Base-by-base conservation (phyloP, 371 early-diverging fungal genomes). In the Smittium mucronatum region DNA sequence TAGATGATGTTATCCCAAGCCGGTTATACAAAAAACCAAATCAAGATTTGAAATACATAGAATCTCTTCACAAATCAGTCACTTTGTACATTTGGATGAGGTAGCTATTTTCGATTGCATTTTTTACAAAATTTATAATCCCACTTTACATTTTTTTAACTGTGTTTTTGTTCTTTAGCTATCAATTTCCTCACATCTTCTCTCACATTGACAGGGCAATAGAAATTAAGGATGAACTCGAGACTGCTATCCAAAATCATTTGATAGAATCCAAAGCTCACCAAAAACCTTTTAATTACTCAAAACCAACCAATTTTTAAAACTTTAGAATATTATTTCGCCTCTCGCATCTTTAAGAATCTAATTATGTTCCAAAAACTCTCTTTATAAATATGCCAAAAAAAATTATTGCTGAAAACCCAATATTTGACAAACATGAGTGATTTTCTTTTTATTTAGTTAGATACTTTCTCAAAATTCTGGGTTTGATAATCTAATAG, bases 51-150 rank as follows among this genome's bases (percentile, higher is more conserved):
- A 58, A 70, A 2, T 57, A 69, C 0, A 73, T 93, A 5, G 96
- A 96, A 77, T 75, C 72, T 21, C 69, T 73, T 47, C 96, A 96
- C 74, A 85, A 88, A 59, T 72, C 80, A 1, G 87, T 93, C 32
- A 87, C 91, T 78, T 71, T 92, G 31, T 96, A 93, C 71, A 81
- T 93, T 76, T 95, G 96, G 96, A 79, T 95, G 71, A 80, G 85
- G 84, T 88, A 81, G 71, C 57, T 60, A 5, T 2, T 25, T 11
- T 29, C 60, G n/a, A 5, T 36, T 58, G n/a, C n/a, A 36, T 31
- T 5, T 36, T 28, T 26, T 34, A 2, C 11, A 35, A n/a, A 68
- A 28, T 61, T 11, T 11, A 32, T 25, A 29, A 25, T 5, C 47
- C 25, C 5, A 35, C 5, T n/a, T 2, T 36, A 11, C 31, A 8